These are phyloP conservation scores for Podosphaera xanthii DNA, from an alignment of 2,329 filamentous ascomycete genomes.

Conservation along the genomic window DNA sequence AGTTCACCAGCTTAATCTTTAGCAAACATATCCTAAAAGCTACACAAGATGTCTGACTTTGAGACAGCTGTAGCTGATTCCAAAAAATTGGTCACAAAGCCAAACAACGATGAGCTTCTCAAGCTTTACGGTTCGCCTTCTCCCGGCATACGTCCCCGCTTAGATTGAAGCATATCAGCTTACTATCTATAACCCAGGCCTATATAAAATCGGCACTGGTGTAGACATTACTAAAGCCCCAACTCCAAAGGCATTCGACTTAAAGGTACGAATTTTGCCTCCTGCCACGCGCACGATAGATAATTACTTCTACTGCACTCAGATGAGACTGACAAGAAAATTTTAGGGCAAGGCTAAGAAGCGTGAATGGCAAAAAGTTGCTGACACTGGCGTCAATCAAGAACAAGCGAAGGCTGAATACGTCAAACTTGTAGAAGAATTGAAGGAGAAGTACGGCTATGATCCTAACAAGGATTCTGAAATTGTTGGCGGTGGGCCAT, in stretches of 20 bases:
- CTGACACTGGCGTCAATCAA: conserved; percentile 35
- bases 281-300: neutral
- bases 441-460: conserved; percentile 49
- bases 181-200: conserved; percentile 27
- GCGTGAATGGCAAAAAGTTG: conserved; percentile 49
- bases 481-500: conserved; percentile 20
- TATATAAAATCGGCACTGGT: conserved; percentile 24
- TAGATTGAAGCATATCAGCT: neutral
- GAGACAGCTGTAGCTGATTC: conserved; percentile 35
- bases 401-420: conserved; percentile 57
- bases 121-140: conserved; percentile 11
- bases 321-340: neutral
- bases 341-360: conserved; percentile 52
- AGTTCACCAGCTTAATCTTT: too few relatives aligned
- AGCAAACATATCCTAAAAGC: conserved; percentile 4
- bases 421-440: conserved; percentile 43
- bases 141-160: neutral
- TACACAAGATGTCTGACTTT: conserved; percentile 18
- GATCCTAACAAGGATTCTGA: conserved; percentile 41
- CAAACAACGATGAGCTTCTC: conserved; percentile 40
- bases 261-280: neutral
- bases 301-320: neutral
- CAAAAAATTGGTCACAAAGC: conserved; percentile 44
- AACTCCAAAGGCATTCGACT: conserved; percentile 19
- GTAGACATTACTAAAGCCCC: conserved; percentile 33